Conservation (phyloP, 257 asterid species). For the Fraxinus pennsylvanica region DNA sequence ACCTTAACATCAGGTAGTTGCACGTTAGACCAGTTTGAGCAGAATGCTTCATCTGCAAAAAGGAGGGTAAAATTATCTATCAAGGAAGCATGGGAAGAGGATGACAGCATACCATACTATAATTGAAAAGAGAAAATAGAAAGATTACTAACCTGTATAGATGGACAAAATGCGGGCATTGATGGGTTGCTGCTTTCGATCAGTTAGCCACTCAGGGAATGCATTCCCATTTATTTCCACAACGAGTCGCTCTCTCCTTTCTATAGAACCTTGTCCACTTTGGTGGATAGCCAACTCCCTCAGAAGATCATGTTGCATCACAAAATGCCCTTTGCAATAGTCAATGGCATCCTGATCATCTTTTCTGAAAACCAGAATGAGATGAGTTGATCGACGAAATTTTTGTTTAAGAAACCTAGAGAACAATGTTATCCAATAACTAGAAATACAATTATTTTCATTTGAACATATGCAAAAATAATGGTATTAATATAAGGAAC, state of each 20-base stretch:
- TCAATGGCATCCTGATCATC: constrained; percentile 26
- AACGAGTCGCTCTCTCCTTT: constrained; percentile 30
- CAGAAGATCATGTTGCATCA: constrained; percentile 41
- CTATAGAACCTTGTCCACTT: constrained; percentile 23
- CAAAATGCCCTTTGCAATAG: constrained; percentile 31
- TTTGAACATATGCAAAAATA: too few species aligned
- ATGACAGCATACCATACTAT: neutral
- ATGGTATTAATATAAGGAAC: too few species aligned
- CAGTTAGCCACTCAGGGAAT: constrained; percentile 31
- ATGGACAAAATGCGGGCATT: constrained; percentile 33
- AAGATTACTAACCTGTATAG: constrained; percentile 30
- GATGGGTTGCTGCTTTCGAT: constrained; percentile 21
- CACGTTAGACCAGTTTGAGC: constrained; percentile 26
- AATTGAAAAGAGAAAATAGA: neutral
- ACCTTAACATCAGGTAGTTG: constrained; percentile 32
- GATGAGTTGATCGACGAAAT: too few species aligned
- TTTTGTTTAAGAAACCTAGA: too few species aligned
- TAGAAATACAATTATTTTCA: too few species aligned
- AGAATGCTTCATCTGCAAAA: constrained; percentile 33
- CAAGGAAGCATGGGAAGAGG: neutral
- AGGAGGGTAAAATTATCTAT: neutral
- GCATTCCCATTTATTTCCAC: constrained; percentile 28
- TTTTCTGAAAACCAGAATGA: constrained; percentile 24
- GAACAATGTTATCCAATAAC: too few species aligned
- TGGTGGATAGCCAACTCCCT: constrained; percentile 36